These are phyloP conservation scores for Annulohypoxylon nitens DNA, from an alignment of 495 filamentous ascomycete species.

Conservation along the genomic window DNA sequence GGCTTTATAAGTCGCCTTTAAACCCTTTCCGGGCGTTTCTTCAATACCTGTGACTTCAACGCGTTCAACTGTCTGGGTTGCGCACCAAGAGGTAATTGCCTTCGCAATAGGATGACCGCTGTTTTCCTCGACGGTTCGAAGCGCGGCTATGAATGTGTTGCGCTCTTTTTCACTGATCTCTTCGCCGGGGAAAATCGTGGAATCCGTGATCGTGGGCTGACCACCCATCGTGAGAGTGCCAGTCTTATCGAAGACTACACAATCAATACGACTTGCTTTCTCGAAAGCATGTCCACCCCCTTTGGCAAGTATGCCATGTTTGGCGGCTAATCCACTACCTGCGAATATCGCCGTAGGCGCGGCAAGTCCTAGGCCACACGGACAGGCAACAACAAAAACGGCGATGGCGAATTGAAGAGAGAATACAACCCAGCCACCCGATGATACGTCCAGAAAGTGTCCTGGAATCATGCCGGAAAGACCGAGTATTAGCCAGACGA, in stretches of 20 bases:
- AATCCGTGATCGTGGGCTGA: slow-evolving; percentile 81
- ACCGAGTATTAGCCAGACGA: slow-evolving; percentile 85
- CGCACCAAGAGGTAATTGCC: slow-evolving; percentile 80
- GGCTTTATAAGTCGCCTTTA: slow-evolving; percentile 76
- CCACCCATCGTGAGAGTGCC: slow-evolving; percentile 91
- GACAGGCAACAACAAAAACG: slow-evolving; percentile 95
- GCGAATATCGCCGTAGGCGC: slow-evolving; percentile 95
- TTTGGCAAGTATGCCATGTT: slow-evolving; percentile 90
- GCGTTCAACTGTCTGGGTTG: slow-evolving; percentile 50
- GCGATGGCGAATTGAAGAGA: slow-evolving; percentile 92
- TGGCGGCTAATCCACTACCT: slow-evolving; percentile 87
- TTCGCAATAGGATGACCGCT: slow-evolving; percentile 90
- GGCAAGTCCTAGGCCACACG: slow-evolving; percentile 91
- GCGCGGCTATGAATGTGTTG: slow-evolving; percentile 59
- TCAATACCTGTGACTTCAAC: slow-evolving; percentile 66
- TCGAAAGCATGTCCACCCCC: slow-evolving; percentile 98
- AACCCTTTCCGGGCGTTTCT: slow-evolving; percentile 85
- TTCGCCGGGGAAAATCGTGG: slow-evolving; percentile 65
- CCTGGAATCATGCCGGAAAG: slow-evolving; percentile 73
- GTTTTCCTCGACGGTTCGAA: slow-evolving; percentile 79
- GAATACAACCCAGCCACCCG: slow-evolving; percentile 88
- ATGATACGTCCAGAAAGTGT: slow-evolving; percentile 73
- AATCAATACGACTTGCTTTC: slow-evolving; percentile 87
- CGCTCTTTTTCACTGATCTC: slow-evolving; percentile 43
- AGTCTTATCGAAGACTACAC: slow-evolving; percentile 96